Conservation (phyloP, 352 stramenopile species). For the Achlya hypogyna region DNA sequence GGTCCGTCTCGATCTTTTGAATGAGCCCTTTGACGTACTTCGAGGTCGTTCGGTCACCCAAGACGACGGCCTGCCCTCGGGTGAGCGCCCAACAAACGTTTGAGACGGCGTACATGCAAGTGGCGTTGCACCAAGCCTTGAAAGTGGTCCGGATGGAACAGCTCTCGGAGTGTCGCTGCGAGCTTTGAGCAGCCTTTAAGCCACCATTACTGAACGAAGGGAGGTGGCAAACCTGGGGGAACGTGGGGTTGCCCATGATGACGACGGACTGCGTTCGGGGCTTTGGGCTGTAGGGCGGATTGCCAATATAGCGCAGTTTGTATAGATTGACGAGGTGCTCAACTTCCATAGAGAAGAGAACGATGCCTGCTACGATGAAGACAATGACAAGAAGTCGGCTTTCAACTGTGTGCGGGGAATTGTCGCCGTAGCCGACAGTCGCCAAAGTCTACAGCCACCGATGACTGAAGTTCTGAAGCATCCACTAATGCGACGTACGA, state of each 20-base stretch:
- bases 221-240: constrained; percentile 30
- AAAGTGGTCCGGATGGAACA: constrained; percentile 82
- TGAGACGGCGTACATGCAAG: background rate
- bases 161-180: constrained; percentile 68
- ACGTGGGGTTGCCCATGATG: constrained; percentile 77
- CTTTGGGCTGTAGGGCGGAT: constrained; percentile 63
- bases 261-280: constrained; percentile 57
- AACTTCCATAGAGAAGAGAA: constrained; percentile 84
- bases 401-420: constrained; percentile 70
- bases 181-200: constrained; percentile 21
- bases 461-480: background rate
- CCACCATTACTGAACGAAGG: background rate
- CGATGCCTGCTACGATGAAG: constrained; percentile 83
- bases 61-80: constrained; percentile 62
- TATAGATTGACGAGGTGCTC: constrained; percentile 83
- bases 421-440: constrained; percentile 83
- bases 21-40: constrained; percentile 68
- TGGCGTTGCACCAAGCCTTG: constrained; percentile 3
- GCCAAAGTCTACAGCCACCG: constrained; percentile 59
- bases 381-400: constrained; percentile 76
- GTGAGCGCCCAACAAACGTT: background rate
- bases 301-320: constrained; percentile 69
- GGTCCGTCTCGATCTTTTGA: constrained; percentile 59
- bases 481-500: constrained; percentile 33
- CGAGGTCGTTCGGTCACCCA: constrained; percentile 45